phyloP scores from a whole-genome alignment of 1,139 yeast species.

The Hansenula sp. region DNA sequence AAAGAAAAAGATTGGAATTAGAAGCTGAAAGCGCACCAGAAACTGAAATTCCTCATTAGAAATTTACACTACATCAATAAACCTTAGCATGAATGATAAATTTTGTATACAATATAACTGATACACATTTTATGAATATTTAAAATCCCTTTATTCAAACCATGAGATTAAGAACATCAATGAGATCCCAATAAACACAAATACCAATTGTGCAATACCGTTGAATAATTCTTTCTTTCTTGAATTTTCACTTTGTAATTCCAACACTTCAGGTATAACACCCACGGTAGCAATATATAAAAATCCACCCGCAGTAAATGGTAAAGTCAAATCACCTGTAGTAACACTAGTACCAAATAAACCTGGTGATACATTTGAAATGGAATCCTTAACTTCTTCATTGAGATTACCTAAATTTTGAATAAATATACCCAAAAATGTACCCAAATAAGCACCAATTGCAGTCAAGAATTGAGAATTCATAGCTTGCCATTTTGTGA shows the following conservation, averaged over 20 bases:
- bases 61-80: no score
- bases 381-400: neutral
- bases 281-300: slow-evolving; percentile 63
- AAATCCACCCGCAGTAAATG: slow-evolving; percentile 72
- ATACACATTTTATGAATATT: neutral
- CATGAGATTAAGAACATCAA: slow-evolving; percentile 49
- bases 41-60: slow-evolving; percentile 39
- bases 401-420: slow-evolving; percentile 28
- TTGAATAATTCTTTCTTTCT: slow-evolving; percentile 31
- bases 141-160: slow-evolving; percentile 26
- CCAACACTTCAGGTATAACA: slow-evolving; percentile 58
- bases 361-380: slow-evolving; percentile 28
- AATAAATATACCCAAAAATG: slow-evolving; percentile 51
- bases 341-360: slow-evolving; percentile 45
- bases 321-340: slow-evolving; percentile 49
- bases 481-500: slow-evolving; percentile 56
- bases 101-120: neutral
- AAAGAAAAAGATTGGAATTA: slow-evolving; percentile 49
- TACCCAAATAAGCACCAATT: slow-evolving; percentile 59
- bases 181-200: slow-evolving; percentile 42
- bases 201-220: slow-evolving; percentile 37
- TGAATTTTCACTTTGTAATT: slow-evolving; percentile 31
- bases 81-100: neutral
- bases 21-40: slow-evolving; percentile 61
- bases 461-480: slow-evolving; percentile 60